Conservation (phyloP, 306 rosid genomes). For the Prunus davidiana region DNA sequence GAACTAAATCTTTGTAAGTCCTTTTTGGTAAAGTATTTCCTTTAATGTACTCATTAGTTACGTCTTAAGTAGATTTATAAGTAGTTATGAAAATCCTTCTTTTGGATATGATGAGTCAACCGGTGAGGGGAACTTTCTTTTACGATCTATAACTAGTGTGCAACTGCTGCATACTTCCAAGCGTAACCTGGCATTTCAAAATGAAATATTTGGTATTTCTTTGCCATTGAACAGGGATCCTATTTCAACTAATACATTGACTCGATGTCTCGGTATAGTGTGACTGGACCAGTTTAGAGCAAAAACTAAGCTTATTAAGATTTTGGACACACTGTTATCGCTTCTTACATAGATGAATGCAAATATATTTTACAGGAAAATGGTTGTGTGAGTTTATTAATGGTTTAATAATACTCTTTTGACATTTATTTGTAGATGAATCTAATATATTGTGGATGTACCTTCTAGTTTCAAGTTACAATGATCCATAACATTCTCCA, state of each 20-base stretch:
- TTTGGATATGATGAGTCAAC: not conserved
- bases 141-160: not conserved
- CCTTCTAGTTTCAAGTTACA: not conserved
- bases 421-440: not conserved
- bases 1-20: not conserved
- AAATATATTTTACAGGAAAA: not conserved
- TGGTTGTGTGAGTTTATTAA: not conserved
- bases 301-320: not conserved
- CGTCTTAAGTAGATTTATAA: not conserved
- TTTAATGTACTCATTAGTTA: not conserved
- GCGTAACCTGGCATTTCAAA: not conserved
- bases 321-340: not conserved
- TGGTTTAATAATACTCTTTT: slow-evolving; percentile 2
- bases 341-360: not conserved
- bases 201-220: not conserved
- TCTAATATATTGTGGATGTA: not conserved
- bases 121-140: not conserved
- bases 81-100: not conserved
- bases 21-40: not conserved
- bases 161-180: not conserved
- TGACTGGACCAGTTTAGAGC: too few species aligned
- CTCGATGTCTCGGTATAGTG: too few species aligned
- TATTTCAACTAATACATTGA: not conserved
- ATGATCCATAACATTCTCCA: not conserved
- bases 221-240: not conserved